Evolutionary conservation across 106 monocot genomes (phyloP).

Genomic region (Agapanthus africanus): DNA sequence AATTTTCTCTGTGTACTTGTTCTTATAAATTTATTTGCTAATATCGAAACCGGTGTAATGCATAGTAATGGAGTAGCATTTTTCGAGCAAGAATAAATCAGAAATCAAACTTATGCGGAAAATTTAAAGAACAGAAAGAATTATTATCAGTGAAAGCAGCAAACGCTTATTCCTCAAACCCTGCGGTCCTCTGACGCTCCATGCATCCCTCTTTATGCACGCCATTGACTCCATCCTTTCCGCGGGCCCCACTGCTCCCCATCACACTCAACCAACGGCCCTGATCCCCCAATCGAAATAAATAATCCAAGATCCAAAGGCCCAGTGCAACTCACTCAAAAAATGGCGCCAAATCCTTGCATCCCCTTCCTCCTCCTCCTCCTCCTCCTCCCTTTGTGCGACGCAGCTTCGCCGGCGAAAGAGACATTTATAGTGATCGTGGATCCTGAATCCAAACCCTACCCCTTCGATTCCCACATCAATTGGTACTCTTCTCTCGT

Average conservation of each 20-base stretch:
- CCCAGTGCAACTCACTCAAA: not conserved
- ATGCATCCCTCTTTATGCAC: too few species aligned
- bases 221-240: too few species aligned
- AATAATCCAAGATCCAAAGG: not conserved
- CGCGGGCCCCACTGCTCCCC: not conserved
- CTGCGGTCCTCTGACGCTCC: too few species aligned
- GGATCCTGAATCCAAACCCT: conserved; percentile 12
- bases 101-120: too few species aligned
- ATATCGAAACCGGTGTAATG: too few species aligned
- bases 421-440: conserved; percentile 11
- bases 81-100: too few species aligned
- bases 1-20: too few species aligned
- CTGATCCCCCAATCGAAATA: not conserved
- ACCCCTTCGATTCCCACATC: not conserved
- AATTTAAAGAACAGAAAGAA: too few species aligned
- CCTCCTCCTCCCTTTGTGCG: not conserved
- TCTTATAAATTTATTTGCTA: too few species aligned
- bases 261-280: not conserved
- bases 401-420: not conserved
- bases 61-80: too few species aligned
- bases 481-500: conserved; percentile 17
- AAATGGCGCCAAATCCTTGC: not conserved
- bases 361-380: not conserved
- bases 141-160: too few species aligned
- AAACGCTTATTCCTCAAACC: too few species aligned